Evolutionary conservation across 2,329 filamentous ascomycete species (phyloP), one percentile per base, ranked within the genome.

Genomic region (Epichloe bromicola): DNA sequence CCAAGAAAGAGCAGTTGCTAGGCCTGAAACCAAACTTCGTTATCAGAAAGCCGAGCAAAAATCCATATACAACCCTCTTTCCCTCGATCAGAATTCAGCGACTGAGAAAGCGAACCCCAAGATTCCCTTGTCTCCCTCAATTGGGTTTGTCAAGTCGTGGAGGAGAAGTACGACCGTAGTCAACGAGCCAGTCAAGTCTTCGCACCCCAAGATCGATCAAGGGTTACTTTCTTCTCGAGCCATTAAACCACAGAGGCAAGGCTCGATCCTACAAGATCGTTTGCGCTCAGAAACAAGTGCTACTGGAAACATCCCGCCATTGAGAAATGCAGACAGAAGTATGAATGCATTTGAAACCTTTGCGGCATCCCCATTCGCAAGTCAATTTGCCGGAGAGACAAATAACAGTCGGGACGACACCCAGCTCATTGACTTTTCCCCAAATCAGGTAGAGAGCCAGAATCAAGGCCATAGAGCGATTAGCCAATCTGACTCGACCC

Each of bases 61-160:
- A 7, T 12, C 26, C 15, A 48, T 14, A n/a, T 2, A 26, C 15
- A 34, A 19, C 12, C 23, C 5, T 14, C n/a, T 30, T 17, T 43
- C 38, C 15, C 17, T 23, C 26, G 26, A 40, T 6, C 34, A 37
- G 39, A 39, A 26, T 14, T 5, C 11, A 23, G 19, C 17, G 30
- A 19, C 20, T 39, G n/a, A 36, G 11, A 23, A 34, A 36, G 43
- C 23, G 23, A 44, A 48, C 34, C 17, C 34, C n/a, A 40, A 33
- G 11, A 15, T 6, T 26, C 11, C 51, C 37, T 37, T 17, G 3
- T 34, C 44, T 10, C 20, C 38, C 33, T 37, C 20, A 19, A 15
- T 23, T 8, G 37, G 49, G n/a, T 47, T 14, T 38, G 43, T 53
- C 12, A 53, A 50, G n/a, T 53, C 51, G 5, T 50, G 51, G 51